Percentiles rank a stretch among this genome's conserved stretches.
Evolutionary conservation across 169 alveolate genomes (phyloP).

Genomic region (Plasmodium falciparum): DNA sequence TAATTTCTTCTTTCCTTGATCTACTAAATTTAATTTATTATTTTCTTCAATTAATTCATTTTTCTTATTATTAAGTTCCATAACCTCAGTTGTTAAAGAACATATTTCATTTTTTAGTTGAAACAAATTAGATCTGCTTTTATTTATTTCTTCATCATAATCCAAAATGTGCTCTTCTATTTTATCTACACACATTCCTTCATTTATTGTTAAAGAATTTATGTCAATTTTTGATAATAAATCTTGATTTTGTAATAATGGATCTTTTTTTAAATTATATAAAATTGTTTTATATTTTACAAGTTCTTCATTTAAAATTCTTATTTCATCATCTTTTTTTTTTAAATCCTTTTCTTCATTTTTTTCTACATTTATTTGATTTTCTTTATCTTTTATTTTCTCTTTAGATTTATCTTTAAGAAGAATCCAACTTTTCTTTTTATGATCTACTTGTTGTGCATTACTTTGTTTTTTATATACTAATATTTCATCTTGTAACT

Average conservation of each 20-base stretch:
- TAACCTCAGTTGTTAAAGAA: slow-evolving; percentile 24
- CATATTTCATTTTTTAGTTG: slow-evolving; percentile 43
- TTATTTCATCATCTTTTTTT: slow-evolving; percentile 11
- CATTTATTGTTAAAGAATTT: neutral
- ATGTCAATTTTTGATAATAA: too few species aligned
- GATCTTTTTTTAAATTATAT: too few species aligned
- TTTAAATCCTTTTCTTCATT: slow-evolving; percentile 11
- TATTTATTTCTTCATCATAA: slow-evolving; percentile 8
- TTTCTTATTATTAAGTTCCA: slow-evolving; percentile 45
- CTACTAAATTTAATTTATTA: slow-evolving; percentile 1
- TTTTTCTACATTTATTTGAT: neutral
- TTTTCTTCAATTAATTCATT: slow-evolving; percentile 40
- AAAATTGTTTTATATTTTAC: slow-evolving; percentile 5
- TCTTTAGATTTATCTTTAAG: neutral
- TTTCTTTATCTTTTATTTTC: slow-evolving; percentile 6
- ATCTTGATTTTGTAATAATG: too few species aligned
- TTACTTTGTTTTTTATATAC: neutral
- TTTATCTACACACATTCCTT: neutral
- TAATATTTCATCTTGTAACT: slow-evolving; percentile 7
- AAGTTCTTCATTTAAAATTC: slow-evolving; percentile 6
- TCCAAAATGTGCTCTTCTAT: slow-evolving; percentile 11
- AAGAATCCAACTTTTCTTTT: too few species aligned
- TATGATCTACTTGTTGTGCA: too few species aligned
- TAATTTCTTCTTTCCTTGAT: neutral
- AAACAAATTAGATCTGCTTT: neutral